Evolutionary conservation across 1,284 basidiomycete species (phyloP), one percentile per base, ranked within the genome.

Genomic region (Austroboletus olivaceoglutinosus): DNA sequence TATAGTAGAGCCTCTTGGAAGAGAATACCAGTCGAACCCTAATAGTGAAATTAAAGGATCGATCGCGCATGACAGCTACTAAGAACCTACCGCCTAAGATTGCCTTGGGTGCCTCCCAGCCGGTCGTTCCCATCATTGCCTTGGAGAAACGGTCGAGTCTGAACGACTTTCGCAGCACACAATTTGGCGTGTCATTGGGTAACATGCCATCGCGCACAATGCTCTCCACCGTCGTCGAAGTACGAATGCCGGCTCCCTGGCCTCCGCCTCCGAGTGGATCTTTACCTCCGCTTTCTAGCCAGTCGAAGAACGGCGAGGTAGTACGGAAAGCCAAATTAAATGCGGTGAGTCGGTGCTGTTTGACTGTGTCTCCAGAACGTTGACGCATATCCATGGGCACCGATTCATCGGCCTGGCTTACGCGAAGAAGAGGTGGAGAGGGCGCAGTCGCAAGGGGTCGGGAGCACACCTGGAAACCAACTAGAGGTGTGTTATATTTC

Each of bases 121-220:
- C 76, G 23, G 73, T 74, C 11, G 84, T 84, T 15, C 82, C 84
- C 8, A 74, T 76, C 86, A 89, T 89, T 6, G 85, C 84, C 44
- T 78, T 80, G 18, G 85, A 86, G 56, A 88, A 89, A 30, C 85
- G 72, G 54, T 78, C 76, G 50, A 87, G 69, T 47, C 85, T 70
- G 49, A 76, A 80, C 12, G 70, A 65, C 34, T 69, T 70, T 19
- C 51, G 56, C 15, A 47, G 34, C 13, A 21, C 31, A 13, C 18
- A 10, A 13, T 21, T 30, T 23, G 41, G 10, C 10, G 16, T 30
- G 22, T 43, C 29, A 11, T 21, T 15, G 1, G 43, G 31, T 10
- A 19, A 47, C 15, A 15, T 18, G 19, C 38, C 44, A 37, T n/a
- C 25, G 1, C 1, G 31, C 22, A 21, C 13, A 4, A 13, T 21